Evolutionary conservation across 208 protist genomes (phyloP), one percentile per base, ranked within the genome.

Genomic region (Wallacemonas sp.): DNA sequence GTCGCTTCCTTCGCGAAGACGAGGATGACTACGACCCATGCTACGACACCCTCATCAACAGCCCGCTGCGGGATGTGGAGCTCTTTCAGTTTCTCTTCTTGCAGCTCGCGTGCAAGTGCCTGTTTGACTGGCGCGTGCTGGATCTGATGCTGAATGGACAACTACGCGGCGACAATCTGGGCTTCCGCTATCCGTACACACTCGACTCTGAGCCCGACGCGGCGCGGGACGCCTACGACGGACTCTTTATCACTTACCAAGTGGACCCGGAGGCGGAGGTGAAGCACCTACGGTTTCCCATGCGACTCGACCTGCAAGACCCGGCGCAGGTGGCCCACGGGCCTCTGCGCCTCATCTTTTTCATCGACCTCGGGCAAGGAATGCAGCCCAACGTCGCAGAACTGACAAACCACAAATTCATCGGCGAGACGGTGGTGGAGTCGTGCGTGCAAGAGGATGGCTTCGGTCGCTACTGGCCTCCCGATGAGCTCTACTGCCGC

Each of bases 91-190:
- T 96, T 64, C 59, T 96, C 12, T 96, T 80, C 53, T 63, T 65
- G 26, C 90, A 96, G 63, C 81, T 96, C 34, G 79, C 60, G 26
- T 48, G 76, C 22, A 83, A 83, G 62, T 63, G 71, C 13, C 55
- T 93, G 17, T 93, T 93, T 62, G 79, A 96, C 60, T 96, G 78
- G 75, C 73, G 63, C 1, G 71, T 96, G 26, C 71, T 92, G 21
- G 90, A 96, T 63, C 37, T 96, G 17, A 93, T 96, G 87, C 76
- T 96, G 32, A 80, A 92, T 52, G 75, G 78, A 26, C 85, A 96
- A 65, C 79, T 96, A 1, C 82, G 90, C 8, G 90, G 90, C 36
- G 90, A 96, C 70, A 96, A 96, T 46, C 58, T 96, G 26, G 90
- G 90, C 24, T 93, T 79, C 46, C 63, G 66, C 64, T 73, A 74